Evolutionary conservation across 2,329 filamentous ascomycete genomes (phyloP), one percentile per base, ranked within the genome.

Genomic region (Rutstroemia sp.): DNA sequence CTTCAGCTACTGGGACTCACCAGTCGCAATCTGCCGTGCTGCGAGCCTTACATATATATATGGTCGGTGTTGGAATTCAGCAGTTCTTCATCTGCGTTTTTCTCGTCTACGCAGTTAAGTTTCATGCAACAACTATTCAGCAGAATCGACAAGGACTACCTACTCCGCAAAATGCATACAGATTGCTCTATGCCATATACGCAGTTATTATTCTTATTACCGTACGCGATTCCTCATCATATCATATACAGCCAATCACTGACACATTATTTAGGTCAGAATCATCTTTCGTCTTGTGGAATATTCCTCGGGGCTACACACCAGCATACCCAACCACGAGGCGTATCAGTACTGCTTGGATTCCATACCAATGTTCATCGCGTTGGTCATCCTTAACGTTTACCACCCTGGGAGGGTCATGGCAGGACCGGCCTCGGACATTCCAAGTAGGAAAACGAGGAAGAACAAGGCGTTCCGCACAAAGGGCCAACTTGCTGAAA

Each of bases 211-310:
- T 56, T 12, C 58, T 64, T 16, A 61, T 64, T 5, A 63, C 61
- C 7, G 61, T 60, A 55, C n/a, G 59, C 16, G 54, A 7, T 49
- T 25, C 36, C n/a, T 36, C 16, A 27, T 36, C 10, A 9, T n/a
- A 23, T 16, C 12, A 46, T 34, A 34, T 16, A n/a, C 16, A 39
- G 17, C 16, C 46, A n/a, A 34, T 19, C 23, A 6, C 49, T 56
- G 47, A 54, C n/a, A 38, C 25, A 16, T 10, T 27, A 8, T 50
- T 48, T 36, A 80, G 73, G 66, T 76, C 30, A 78, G 83, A 19
- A 83, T 86, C 64, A 75, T 82, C 58, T 86, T 78, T 69, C 80
- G 81, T 25, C 73, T 86, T 2, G 67, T 73, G 50, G 80, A 86
- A 65, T 85, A 80, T 63, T 72, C 72, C 0, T 70, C 70, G 12